Conservation (phyloP, 2,329 filamentous ascomycete genomes). For the Pseudocercospora eumusae region DNA sequence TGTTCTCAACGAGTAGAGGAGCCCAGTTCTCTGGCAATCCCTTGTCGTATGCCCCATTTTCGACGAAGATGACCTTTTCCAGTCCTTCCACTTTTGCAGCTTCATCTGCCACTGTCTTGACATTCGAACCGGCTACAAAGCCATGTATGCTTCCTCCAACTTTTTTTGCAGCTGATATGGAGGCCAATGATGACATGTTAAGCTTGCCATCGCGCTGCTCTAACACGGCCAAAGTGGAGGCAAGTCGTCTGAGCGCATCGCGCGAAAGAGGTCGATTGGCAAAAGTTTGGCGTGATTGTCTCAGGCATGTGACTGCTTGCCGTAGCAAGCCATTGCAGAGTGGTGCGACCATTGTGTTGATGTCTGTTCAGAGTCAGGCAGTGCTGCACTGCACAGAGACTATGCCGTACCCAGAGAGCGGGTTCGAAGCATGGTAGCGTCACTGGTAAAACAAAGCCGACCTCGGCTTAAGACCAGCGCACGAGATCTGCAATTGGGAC, state of each 20-base stretch:
- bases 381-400: not conserved
- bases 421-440: not conserved
- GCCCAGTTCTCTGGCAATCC: constrained; percentile 92
- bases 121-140: constrained; percentile 80
- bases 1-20: constrained; percentile 90
- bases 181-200: constrained; percentile 57
- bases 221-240: constrained; percentile 86
- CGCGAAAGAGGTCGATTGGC: constrained; percentile 46
- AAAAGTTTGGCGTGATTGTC: constrained; percentile 34
- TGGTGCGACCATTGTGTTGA: constrained; percentile 24
- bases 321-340: constrained; percentile 32
- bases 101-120: constrained; percentile 74
- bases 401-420: not conserved
- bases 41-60: constrained; percentile 91
- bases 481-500: not conserved
- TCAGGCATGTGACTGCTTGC: constrained; percentile 37
- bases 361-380: not conserved
- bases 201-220: constrained; percentile 92
- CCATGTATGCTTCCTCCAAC: constrained; percentile 77
- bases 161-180: constrained; percentile 30
- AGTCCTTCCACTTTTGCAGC: constrained; percentile 86
- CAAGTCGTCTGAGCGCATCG: constrained; percentile 64
- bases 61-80: constrained; percentile 86
- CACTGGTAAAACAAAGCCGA: constrained; percentile 5
- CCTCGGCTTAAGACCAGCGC: not conserved